Evolutionary conservation across 2,329 filamentous ascomycete species (phyloP).

Genomic region (Talaromyces sp.): DNA sequence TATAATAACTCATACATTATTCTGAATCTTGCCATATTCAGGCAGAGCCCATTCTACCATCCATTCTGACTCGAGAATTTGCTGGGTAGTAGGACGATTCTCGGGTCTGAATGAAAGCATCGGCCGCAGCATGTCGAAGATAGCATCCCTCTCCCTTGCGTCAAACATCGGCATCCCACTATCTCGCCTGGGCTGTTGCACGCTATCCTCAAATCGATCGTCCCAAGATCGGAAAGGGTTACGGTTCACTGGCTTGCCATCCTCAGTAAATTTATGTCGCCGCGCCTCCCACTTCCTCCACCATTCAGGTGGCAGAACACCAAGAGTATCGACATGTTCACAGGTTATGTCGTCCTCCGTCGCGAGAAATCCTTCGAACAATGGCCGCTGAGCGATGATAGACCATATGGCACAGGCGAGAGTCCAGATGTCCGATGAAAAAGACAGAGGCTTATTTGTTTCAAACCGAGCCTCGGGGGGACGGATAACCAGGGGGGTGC

Average conservation of each 20-base stretch:
- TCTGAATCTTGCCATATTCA: slow-evolving; percentile 3
- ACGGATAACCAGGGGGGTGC: slow-evolving; percentile 26
- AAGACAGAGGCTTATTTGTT: slow-evolving; percentile 20
- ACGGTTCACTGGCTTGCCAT: slow-evolving; percentile 19
- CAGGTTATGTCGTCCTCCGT: slow-evolving; percentile 27
- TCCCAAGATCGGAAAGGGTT: slow-evolving; percentile 18
- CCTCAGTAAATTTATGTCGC: slow-evolving; percentile 21
- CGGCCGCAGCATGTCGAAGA: slow-evolving; percentile 23
- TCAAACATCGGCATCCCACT: slow-evolving; percentile 21
- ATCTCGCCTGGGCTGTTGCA: slow-evolving; percentile 26
- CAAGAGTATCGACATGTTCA: slow-evolving; percentile 30
- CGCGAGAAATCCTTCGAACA: slow-evolving; percentile 27
- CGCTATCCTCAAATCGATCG: slow-evolving; percentile 24
- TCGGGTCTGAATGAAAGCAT: slow-evolving; percentile 27
- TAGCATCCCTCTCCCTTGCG: slow-evolving; percentile 21
- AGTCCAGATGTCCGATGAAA: slow-evolving; percentile 39
- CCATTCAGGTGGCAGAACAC: slow-evolving; percentile 26
- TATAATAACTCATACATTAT: background rate
- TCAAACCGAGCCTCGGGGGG: slow-evolving; percentile 37
- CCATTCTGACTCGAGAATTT: slow-evolving; percentile 27
- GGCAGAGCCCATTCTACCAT: slow-evolving; percentile 29
- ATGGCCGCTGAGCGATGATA: slow-evolving; percentile 28
- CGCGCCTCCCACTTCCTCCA: slow-evolving; percentile 25
- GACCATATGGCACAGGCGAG: slow-evolving; percentile 35
- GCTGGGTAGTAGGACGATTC: slow-evolving; percentile 21